Evolutionary conservation across 495 filamentous ascomycete species (phyloP).

Genomic region (Lepidopterella palustris): DNA sequence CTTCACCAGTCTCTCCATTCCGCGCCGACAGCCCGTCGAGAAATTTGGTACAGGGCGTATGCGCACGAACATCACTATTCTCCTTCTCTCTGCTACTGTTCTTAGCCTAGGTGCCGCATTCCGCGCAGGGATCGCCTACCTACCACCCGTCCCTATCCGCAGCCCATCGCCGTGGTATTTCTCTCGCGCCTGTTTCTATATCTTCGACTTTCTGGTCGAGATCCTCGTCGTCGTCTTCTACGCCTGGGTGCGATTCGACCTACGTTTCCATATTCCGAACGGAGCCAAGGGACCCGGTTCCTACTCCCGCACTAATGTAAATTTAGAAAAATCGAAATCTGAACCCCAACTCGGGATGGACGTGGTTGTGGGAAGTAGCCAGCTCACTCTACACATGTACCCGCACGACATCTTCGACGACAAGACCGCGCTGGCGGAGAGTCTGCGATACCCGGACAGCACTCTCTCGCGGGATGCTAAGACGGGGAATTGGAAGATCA

Average conservation of each 20-base stretch:
- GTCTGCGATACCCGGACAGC: background rate
- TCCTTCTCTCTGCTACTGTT: conserved; percentile 16
- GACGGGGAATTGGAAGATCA: background rate
- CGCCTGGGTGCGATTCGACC: conserved; percentile 60
- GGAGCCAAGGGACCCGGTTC: conserved; percentile 23
- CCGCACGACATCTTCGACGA: background rate
- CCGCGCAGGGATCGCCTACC: conserved; percentile 22
- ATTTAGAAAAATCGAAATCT: no score
- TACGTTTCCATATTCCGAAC: conserved; percentile 63
- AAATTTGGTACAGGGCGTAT: conserved; percentile 32
- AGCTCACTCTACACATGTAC: background rate
- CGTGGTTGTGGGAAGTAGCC: background rate
- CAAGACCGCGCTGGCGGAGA: background rate
- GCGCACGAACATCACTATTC: conserved; percentile 23
- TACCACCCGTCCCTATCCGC: conserved; percentile 17
- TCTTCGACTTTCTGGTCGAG: conserved; percentile 72
- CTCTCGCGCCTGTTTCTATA: conserved; percentile 49
- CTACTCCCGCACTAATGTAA: background rate
- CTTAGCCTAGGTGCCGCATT: conserved; percentile 29
- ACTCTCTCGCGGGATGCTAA: background rate
- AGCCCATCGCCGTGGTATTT: conserved; percentile 30
- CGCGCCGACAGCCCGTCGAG: conserved; percentile 12
- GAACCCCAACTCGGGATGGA: background rate
- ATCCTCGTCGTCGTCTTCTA: conserved; percentile 59
- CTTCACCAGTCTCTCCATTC: conserved; percentile 13